These are phyloP conservation scores for Oryza meyeriana DNA, from an alignment of 176 grass and related monocot species.

Conservation along the genomic window DNA sequence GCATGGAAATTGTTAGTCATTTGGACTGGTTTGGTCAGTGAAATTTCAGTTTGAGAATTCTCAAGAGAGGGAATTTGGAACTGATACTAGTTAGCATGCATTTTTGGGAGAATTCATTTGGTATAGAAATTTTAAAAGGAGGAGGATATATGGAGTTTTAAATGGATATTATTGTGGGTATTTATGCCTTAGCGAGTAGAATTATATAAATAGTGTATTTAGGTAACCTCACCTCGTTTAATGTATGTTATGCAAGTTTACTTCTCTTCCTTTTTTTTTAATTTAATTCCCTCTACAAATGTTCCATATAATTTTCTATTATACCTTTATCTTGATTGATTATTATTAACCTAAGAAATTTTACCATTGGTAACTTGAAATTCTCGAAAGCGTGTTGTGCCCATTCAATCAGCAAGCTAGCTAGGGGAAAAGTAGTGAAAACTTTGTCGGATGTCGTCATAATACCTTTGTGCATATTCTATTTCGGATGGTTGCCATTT, in stretches of 20 bases:
- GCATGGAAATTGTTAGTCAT: no score
- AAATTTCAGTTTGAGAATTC: no score
- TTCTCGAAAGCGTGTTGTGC: not conserved
- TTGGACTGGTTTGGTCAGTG: no score
- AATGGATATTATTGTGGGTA: no score
- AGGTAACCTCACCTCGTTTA: no score
- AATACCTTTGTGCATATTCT: not conserved
- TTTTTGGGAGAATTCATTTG: no score
- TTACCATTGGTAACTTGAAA: not conserved
- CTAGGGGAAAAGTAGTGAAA: not conserved
- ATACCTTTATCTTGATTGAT: not conserved
- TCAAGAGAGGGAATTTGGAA: no score
- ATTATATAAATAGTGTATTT: no score
- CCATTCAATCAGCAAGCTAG: not conserved
- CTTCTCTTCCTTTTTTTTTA: not conserved
- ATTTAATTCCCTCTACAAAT: not conserved
- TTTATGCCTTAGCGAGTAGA: no score
- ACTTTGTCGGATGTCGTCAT: slow-evolving; percentile 15
- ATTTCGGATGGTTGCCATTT: not conserved
- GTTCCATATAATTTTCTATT: not conserved
- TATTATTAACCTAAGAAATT: not conserved
- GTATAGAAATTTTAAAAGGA: no score
- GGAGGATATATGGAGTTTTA: no score
- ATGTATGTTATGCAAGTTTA: not conserved
- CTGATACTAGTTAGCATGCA: no score